These are phyloP conservation scores for Nannochloropsis gaditana DNA, from an alignment of 108 stramenopile species.

Conservation along the genomic window DNA sequence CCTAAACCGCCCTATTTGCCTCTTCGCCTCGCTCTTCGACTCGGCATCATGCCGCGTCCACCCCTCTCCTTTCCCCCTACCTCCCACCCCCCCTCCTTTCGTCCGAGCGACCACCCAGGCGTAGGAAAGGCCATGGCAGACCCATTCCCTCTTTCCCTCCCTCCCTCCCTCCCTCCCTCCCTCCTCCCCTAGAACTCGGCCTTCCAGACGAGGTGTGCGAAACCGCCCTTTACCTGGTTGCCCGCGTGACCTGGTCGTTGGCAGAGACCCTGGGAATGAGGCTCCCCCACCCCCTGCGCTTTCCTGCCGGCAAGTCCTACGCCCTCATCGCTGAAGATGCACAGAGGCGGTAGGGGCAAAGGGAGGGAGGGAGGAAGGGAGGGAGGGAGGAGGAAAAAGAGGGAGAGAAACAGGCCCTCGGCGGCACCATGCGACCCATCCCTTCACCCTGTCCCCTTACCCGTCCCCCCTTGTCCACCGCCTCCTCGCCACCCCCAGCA, in stretches of 20 bases:
- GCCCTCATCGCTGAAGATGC: neutral
- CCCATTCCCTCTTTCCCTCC: neutral
- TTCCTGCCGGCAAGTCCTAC: neutral
- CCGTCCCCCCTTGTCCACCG: too few species aligned
- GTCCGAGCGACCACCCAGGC: too few species aligned
- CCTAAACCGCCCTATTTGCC: too few species aligned
- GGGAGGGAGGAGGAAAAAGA: neutral
- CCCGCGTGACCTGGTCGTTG: neutral
- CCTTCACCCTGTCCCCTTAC: too few species aligned
- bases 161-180: neutral
- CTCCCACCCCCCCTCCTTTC: too few species aligned
- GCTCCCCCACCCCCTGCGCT: neutral
- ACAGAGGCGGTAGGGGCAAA: neutral
- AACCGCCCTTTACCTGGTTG: neutral
- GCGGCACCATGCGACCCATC: too few species aligned
- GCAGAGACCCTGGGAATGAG: neutral
- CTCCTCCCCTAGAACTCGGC: neutral
- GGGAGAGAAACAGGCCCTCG: neutral
- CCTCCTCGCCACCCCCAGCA: neutral
- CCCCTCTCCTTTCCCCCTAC: too few species aligned
- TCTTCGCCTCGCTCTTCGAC: too few species aligned
- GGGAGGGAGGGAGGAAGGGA: neutral
- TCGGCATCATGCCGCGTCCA: too few species aligned
- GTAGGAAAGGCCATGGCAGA: too few species aligned
- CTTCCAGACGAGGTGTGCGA: conserved; percentile 13